These are phyloP conservation scores for Cyclotella cryptica DNA, from an alignment of 108 stramenopile species.

Conservation along the genomic window DNA sequence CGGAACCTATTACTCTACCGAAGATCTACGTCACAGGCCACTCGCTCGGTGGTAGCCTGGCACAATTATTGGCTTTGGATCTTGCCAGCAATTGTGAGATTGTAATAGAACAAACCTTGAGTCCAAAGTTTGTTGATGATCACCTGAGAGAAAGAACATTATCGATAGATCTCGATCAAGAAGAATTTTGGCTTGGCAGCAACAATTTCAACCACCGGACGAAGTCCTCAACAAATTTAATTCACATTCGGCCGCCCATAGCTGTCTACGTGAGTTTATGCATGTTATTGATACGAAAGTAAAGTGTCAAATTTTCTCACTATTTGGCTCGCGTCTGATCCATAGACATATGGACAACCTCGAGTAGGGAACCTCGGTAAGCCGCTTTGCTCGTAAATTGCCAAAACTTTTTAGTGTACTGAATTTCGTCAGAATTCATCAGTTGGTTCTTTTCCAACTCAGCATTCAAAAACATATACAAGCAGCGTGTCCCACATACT, in stretches of 20 bases:
- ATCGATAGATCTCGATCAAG: constrained; percentile 32
- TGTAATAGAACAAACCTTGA: constrained; percentile 45
- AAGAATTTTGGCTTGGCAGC: constrained; percentile 34
- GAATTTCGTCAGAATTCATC: not conserved
- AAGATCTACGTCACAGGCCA: constrained; percentile 87
- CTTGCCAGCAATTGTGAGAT: constrained; percentile 80
- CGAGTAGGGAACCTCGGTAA: constrained; percentile 49
- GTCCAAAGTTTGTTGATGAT: not conserved
- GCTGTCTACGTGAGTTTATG: constrained; percentile 58
- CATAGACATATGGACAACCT: constrained; percentile 66
- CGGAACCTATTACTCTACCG: constrained; percentile 69
- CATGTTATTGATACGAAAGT: not conserved
- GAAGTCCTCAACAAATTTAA: constrained; percentile 19
- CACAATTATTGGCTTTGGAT: constrained; percentile 80
- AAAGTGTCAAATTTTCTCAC: too few relatives aligned
- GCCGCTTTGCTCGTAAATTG: not conserved
- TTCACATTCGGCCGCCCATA: constrained; percentile 74
- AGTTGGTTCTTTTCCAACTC: constrained; percentile 57
- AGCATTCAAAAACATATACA: constrained; percentile 74
- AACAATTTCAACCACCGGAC: constrained; percentile 17
- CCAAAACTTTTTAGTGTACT: not conserved
- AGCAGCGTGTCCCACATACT: constrained; percentile 79
- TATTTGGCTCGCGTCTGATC: too few relatives aligned
- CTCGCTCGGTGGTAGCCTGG: constrained; percentile 52
- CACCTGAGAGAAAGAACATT: constrained; percentile 23